phyloP scores from a whole-genome alignment of 495 filamentous ascomycete species.

The Diplogelasinospora grovesii region DNA sequence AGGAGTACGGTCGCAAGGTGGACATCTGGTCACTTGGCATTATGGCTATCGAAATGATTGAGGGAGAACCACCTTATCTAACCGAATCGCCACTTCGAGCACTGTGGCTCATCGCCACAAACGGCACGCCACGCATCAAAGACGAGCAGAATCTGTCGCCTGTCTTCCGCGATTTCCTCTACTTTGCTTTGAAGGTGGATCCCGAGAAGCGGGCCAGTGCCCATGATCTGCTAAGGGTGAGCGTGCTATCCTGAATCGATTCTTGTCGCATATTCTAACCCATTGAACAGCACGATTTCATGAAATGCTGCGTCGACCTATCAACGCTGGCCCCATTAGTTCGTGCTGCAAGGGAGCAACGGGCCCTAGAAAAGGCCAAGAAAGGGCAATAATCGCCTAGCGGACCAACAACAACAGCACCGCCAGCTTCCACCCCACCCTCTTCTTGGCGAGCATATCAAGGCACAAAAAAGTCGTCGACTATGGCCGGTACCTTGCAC shows the following conservation, averaged over 20 bases:
- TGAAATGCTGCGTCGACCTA: constrained; percentile 71
- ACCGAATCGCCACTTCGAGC: constrained; percentile 92
- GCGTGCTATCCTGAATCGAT: constrained; percentile 29
- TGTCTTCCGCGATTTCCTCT: constrained; percentile 82
- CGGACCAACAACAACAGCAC: background rate
- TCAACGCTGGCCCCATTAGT: constrained; percentile 67
- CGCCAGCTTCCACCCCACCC: too few species aligned
- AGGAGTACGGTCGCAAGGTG: constrained; percentile 97
- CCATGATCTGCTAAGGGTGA: constrained; percentile 82
- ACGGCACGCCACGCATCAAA: constrained; percentile 92
- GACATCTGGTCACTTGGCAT: constrained; percentile 98
- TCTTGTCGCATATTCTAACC: constrained; percentile 2
- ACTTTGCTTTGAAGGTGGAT: constrained; percentile 87
- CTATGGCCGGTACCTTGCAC: too few species aligned
- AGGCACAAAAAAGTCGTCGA: too few species aligned
- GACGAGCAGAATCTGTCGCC: constrained; percentile 76
- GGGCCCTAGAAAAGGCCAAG: constrained; percentile 75
- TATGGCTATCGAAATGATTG: constrained; percentile 99
- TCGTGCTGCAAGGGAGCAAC: constrained; percentile 70
- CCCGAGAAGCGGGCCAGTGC: constrained; percentile 94
- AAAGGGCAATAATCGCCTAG: constrained; percentile 40
- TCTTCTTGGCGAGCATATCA: too few species aligned
- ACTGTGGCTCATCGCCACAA: constrained; percentile 93
- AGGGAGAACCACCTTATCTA: constrained; percentile 94
- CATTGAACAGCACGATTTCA: constrained; percentile 75